These are phyloP conservation scores for Pseudocercospora crystallina DNA, from an alignment of 2,329 filamentous ascomycete species.

Conservation along the genomic window DNA sequence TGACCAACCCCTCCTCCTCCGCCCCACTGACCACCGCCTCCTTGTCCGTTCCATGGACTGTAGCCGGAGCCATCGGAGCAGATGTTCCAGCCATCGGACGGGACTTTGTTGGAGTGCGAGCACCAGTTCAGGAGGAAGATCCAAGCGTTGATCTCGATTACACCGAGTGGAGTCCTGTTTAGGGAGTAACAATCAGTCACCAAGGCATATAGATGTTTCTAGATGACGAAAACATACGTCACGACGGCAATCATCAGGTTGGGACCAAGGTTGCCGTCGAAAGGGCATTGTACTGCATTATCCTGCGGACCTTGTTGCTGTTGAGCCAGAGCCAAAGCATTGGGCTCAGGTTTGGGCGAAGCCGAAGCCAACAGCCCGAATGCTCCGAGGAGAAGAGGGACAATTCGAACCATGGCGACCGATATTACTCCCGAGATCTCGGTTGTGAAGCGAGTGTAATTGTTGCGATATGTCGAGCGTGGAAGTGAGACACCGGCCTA, in stretches of 20 bases:
- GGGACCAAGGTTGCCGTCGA: slow-evolving; percentile 9
- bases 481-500: no score
- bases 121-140: slow-evolving; percentile 16
- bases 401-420: no score
- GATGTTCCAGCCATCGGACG: slow-evolving; percentile 6
- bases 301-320: not conserved
- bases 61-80: slow-evolving; percentile 1
- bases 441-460: no score
- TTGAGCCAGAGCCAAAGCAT: no score
- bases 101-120: slow-evolving; percentile 10
- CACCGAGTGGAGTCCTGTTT: slow-evolving; percentile 4
- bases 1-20: no score
- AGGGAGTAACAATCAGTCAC: not conserved
- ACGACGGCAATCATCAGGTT: slow-evolving; percentile 12
- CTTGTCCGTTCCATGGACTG: no score
- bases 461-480: no score
- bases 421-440: no score
- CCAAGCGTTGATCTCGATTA: slow-evolving; percentile 13
- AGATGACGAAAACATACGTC: not conserved
- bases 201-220: not conserved
- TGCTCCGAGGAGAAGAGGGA: no score
- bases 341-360: no score
- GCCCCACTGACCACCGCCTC: no score
- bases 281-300: slow-evolving; percentile 5
- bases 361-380: no score